Base-by-base conservation (phyloP, 1,284 basidiomycete species). In the Agroathelia rolfsii region DNA sequence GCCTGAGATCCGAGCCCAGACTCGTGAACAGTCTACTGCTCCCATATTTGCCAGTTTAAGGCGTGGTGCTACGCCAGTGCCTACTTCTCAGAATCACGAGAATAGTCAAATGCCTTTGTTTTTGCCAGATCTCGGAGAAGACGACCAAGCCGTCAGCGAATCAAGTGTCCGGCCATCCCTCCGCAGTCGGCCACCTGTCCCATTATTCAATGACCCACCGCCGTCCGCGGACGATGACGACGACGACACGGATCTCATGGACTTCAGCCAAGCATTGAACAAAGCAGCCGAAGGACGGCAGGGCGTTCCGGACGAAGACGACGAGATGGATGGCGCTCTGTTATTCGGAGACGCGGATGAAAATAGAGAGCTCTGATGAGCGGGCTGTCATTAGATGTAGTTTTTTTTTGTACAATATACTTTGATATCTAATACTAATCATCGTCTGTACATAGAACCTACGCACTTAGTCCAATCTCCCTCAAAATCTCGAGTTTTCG, bases 301-400 rank as follows among this genome's bases (percentile, higher is more conserved):
- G 24, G 69, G 68, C 2, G 62, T 61, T 17, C 65, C 69, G 14
- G 77, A 82, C n/a, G 75, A 77, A 33, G 79, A 82, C 16, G 79
- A 84, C 32, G 78, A 81, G 32, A 71, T 79, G 44, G 80, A 83
- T 37, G 76, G 73, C 15, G 69, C 67, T 7, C 66, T 76, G 24
- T 69, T 86, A 29, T 82, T 85, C 41, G 83, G 78, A 10, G 82
- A 86, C 52, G 83, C 82, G 21, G 82, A 86, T 46, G 82, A 86
- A 56, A 59, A 59, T 24, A 68, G 61, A 46, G 75, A 76, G 44
- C 49, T 78, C 40, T 72, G 53, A 62, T 52, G 42, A 42, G n/a
- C n/a, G n/a, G n/a, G n/a, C n/a, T n/a, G n/a, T n/a, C n/a, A n/a
- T n/a, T n/a, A n/a, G n/a, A n/a, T n/a, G n/a, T 36, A 30, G 18